A percentile compares a stretch with the other conserved stretches of the same genome.
phyloP scores from a whole-genome alignment of 2,329 filamentous ascomycete species.

The Talaromyces piceae region DNA sequence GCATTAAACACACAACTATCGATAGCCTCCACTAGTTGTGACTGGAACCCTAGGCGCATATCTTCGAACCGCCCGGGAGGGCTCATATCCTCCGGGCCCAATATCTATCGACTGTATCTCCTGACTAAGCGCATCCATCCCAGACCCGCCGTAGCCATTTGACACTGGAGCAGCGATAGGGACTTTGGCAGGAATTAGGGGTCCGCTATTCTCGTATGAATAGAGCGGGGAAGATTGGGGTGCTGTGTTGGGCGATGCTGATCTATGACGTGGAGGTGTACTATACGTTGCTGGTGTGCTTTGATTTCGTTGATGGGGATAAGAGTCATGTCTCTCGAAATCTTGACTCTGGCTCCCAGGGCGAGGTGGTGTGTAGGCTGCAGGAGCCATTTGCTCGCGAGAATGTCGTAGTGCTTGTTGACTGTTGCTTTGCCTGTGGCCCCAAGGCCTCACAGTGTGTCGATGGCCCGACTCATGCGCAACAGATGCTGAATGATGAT shows the following conservation, averaged over 20 bases:
- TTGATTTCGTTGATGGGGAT: conserved; percentile 17
- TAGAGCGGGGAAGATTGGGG: conserved; percentile 26
- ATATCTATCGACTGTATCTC: conserved; percentile 50
- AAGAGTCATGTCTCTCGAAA: conserved; percentile 15
- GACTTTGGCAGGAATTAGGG: conserved; percentile 38
- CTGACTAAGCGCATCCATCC: conserved; percentile 46
- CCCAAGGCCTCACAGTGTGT: conserved; percentile 10
- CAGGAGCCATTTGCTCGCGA: conserved; percentile 1
- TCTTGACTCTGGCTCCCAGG: conserved; percentile 15
- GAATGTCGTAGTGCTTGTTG: conserved; percentile 4
- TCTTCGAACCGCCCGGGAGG: conserved; percentile 23
- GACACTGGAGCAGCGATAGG: conserved; percentile 26
- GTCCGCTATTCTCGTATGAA: conserved; percentile 22
- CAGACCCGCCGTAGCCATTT: conserved; percentile 23
- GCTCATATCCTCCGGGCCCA: conserved; percentile 29
- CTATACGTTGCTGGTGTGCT: conserved; percentile 11
- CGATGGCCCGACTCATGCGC: conserved; percentile 20
- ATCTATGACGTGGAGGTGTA: conserved; percentile 8
- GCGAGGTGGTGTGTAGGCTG: conserved; percentile 19
- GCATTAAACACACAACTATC: not conserved
- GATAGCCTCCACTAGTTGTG: conserved; percentile 3
- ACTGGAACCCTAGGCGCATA: conserved; percentile 23
- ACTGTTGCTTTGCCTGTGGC: conserved; percentile 11
- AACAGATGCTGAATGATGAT: conserved; percentile 20
- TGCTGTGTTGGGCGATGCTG: not conserved